phyloP scores from a whole-genome alignment of 1,284 basidiomycete genomes.

The Exobasidium cylindrosporum region DNA sequence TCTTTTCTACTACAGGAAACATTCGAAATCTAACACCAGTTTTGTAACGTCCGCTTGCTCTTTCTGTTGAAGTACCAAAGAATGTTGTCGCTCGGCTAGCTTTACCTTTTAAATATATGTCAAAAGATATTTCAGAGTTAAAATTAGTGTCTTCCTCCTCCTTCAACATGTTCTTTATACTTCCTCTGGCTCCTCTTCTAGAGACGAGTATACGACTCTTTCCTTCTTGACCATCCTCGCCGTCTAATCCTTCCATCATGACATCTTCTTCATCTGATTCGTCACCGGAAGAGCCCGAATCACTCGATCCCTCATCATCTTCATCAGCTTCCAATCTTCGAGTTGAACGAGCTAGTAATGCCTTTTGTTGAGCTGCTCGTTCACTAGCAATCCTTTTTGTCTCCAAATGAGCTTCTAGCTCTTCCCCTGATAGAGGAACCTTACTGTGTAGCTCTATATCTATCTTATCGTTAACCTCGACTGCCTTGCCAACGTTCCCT shows the following conservation, averaged over 20 bases:
- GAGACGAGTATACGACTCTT: conserved; percentile 19
- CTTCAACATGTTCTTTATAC: neutral
- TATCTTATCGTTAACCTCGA: conserved; percentile 71
- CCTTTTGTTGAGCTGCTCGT: conserved; percentile 80
- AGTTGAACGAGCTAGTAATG: conserved; percentile 75
- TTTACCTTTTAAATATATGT: conserved; percentile 96
- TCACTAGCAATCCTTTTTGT: conserved; percentile 78
- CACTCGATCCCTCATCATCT: conserved; percentile 37
- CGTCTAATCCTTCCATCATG: conserved; percentile 58
- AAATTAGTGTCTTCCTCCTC: conserved; percentile 60
- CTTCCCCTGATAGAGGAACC: conserved; percentile 65
- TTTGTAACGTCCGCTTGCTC: conserved; percentile 56
- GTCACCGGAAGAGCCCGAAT: conserved; percentile 61
- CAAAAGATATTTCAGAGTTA: conserved; percentile 72
- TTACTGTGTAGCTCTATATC: conserved; percentile 68
- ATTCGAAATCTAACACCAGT: conserved; percentile 80
- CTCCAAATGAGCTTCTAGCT: conserved; percentile 76
- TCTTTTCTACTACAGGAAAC: conserved; percentile 95
- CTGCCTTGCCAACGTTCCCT: conserved; percentile 78
- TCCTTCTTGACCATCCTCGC: conserved; percentile 19
- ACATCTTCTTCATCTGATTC: conserved; percentile 67
- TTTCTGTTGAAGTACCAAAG: conserved; percentile 62
- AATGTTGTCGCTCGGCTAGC: conserved; percentile 73
- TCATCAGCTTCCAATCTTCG: conserved; percentile 80
- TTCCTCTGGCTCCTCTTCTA: conserved; percentile 11